Evolutionary conservation across 106 monocot species (phyloP), one percentile per base, ranked within the genome.

Genomic region (Allium sativum): DNA sequence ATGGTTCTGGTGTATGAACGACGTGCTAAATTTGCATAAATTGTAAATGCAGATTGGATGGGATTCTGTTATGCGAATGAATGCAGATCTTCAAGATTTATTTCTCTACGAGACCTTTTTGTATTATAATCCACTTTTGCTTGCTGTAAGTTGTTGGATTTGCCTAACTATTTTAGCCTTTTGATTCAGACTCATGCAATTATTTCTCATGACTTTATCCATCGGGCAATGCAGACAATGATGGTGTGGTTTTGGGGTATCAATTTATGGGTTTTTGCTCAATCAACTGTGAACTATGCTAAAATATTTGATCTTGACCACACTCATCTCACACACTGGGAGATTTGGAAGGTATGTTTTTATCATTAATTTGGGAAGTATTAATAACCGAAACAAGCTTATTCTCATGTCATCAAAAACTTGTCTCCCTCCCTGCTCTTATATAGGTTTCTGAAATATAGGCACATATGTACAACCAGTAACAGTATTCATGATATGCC

Each of bases 31-130:
- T 63, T 47, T 0, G 53, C 40, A 47, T 44, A 17, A n/a, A 66
- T 47, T 40, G 48, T 68, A 44, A 18, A 56, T 81, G 74, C 83
- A 95, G 95, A 77, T 90, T 63, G 56, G 90, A 42, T 95, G 83
- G 86, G 81, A 87, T 52, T 90, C 95, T 70, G 95, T 84, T 50
- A 95, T 95, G 95, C 78, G 90, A 76, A 95, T 95, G 95, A 82
- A 70, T 73, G 74, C 73, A 57, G 74, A 87, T 63, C 81, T 87
- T 51, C 76, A 79, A 62, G 79, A 90, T 84, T 76, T 95, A 55
- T 95, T 95, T 87, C 74, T 95, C 43, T 95, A 95, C 22, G 95
- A 95, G 70, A 87, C 77, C 44, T 95, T 95, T 64, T 75, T 95
- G 59, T 95, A 95, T 71, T 90, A 84, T 58, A 95, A 95, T 52